Percentiles rank a stretch among this genome's conserved stretches.
These are phyloP conservation scores for Tolypocladium tropicale DNA, from an alignment of 2,329 filamentous ascomycete species.

Conservation along the genomic window DNA sequence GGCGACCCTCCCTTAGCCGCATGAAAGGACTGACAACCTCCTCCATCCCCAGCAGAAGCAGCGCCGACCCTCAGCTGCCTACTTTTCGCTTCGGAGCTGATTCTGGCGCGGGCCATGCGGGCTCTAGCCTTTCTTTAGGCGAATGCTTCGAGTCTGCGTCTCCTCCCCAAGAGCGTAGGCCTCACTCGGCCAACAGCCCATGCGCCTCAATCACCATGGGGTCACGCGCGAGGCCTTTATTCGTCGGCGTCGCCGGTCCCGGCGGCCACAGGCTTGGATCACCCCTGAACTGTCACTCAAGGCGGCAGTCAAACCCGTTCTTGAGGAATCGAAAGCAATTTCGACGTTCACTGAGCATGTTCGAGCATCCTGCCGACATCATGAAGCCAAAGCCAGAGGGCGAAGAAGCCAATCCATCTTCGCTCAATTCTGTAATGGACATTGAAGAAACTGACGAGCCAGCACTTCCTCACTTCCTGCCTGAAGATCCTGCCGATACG, in stretches of 20 bases:
- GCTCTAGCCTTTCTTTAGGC: constrained; percentile 50
- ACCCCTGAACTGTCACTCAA: constrained; percentile 58
- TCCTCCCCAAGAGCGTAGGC: constrained; percentile 59
- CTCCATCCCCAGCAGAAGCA: constrained; percentile 48
- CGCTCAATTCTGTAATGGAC: constrained; percentile 69
- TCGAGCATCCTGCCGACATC: constrained; percentile 80
- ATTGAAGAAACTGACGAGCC: constrained; percentile 67
- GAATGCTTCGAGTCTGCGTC: constrained; percentile 71
- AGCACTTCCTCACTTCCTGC: constrained; percentile 73
- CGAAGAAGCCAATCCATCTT: constrained; percentile 31
- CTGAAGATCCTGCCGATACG: constrained; percentile 70
- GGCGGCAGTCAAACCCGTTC: constrained; percentile 63
- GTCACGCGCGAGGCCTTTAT: constrained; percentile 54
- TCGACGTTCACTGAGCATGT: constrained; percentile 93
- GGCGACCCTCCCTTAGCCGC: constrained; percentile 65
- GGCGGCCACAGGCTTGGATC: constrained; percentile 59
- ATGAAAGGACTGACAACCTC: constrained; percentile 66
- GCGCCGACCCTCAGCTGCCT: constrained; percentile 55
- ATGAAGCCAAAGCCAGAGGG: constrained; percentile 65
- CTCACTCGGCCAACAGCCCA: constrained; percentile 50
- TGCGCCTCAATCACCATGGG: constrained; percentile 44
- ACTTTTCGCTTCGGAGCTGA: constrained; percentile 62
- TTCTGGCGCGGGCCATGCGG: constrained; percentile 15
- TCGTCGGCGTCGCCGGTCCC: constrained; percentile 44
- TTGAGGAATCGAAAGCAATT: constrained; percentile 78